phyloP scores from a whole-genome alignment of 2,329 filamentous ascomycete species.

The Exophiala alcalophila region DNA sequence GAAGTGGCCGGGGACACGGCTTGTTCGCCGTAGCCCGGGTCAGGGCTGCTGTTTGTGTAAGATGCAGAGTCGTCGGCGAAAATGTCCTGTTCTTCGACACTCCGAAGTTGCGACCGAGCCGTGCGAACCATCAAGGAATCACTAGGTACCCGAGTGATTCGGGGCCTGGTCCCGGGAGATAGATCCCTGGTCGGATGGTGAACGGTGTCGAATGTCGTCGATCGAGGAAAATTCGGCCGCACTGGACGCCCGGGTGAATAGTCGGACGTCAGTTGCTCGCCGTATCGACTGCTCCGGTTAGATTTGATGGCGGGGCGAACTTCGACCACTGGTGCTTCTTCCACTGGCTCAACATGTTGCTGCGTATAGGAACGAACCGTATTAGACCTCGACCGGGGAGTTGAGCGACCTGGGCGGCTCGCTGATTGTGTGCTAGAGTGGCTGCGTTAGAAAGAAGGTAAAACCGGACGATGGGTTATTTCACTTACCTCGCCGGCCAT shows the following conservation, averaged over 20 bases:
- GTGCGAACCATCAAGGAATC: constrained; percentile 52
- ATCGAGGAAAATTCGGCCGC: constrained; percentile 51
- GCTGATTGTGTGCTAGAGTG: constrained; percentile 13
- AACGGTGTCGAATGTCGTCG: constrained; percentile 59
- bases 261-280: constrained; percentile 33
- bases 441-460: neutral
- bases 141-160: constrained; percentile 53
- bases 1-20: constrained; percentile 55
- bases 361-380: constrained; percentile 63
- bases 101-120: constrained; percentile 48
- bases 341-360: constrained; percentile 54
- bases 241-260: constrained; percentile 33
- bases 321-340: constrained; percentile 52
- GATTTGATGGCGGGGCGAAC: constrained; percentile 54
- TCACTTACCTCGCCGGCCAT: constrained; percentile 61
- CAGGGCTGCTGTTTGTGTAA: constrained; percentile 49
- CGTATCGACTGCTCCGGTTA: constrained; percentile 40
- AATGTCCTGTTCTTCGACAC: constrained; percentile 42
- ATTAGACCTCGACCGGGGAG: constrained; percentile 57
- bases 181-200: constrained; percentile 53
- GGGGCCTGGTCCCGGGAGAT: constrained; percentile 43
- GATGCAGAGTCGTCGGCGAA: constrained; percentile 53
- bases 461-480: constrained; percentile 30
- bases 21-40: constrained; percentile 48
- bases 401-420: constrained; percentile 39